phyloP scores from a whole-genome alignment of 2,329 filamentous ascomycete genomes.

The Thielaviopsis punctulata region DNA sequence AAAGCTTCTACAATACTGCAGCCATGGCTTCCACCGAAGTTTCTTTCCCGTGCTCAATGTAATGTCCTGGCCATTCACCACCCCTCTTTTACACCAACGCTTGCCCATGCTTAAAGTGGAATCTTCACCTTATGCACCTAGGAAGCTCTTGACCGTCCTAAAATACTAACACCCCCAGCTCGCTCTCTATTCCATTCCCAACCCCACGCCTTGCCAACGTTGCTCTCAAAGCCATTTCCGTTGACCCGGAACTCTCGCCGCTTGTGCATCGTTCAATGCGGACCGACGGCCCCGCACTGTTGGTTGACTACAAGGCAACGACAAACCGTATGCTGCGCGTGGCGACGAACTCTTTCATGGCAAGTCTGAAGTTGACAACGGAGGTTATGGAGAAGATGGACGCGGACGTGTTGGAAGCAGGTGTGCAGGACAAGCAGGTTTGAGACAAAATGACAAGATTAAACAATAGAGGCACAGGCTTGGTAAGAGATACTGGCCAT shows the following conservation, averaged over 20 bases:
- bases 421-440: too few species aligned
- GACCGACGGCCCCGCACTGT: constrained; percentile 38
- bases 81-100: too few species aligned
- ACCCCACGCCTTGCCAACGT: constrained; percentile 59
- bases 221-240: constrained; percentile 57
- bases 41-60: constrained; percentile 48
- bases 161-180: too few species aligned
- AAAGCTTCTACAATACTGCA: too few species aligned
- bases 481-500: too few species aligned
- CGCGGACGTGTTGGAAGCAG: constrained; percentile 51
- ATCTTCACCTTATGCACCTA: constrained; percentile 1
- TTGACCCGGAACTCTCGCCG: constrained; percentile 79
- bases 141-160: constrained; percentile 14
- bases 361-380: constrained; percentile 67
- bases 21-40: constrained; percentile 27
- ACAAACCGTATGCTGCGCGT: constrained; percentile 96
- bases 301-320: constrained; percentile 65
- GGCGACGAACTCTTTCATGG: constrained; percentile 90
- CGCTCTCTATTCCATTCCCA: constrained; percentile 66
- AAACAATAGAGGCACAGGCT: too few species aligned
- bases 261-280: constrained; percentile 59
- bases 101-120: too few species aligned
- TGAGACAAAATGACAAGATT: too few species aligned
- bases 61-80: constrained; percentile 11
- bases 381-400: constrained; percentile 86